These are phyloP conservation scores for Amanita fuliginea DNA, from an alignment of 768 basidiomycete species.

Conservation along the genomic window DNA sequence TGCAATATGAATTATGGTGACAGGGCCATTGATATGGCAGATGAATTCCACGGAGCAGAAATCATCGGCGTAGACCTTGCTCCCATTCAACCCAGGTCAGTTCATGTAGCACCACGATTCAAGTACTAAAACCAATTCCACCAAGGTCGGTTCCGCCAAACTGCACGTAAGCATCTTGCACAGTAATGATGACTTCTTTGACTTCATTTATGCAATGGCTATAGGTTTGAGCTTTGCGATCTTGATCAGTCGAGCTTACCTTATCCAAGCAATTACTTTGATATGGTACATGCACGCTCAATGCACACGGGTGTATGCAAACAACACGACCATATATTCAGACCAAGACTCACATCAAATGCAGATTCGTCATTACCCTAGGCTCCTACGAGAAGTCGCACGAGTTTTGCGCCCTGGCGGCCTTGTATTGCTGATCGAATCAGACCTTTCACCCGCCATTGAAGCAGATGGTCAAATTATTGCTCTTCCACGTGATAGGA, in stretches of 20 bases:
- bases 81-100: constrained; percentile 60
- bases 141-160: constrained; percentile 53
- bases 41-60: constrained; percentile 57
- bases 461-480: constrained; percentile 7
- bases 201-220: constrained; percentile 6
- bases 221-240: constrained; percentile 64
- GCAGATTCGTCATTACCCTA: constrained; percentile 53
- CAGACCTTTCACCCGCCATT: constrained; percentile 39
- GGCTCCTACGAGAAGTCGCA: constrained; percentile 47
- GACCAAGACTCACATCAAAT: neutral
- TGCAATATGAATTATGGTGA: constrained; percentile 5
- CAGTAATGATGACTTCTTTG: neutral
- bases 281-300: constrained; percentile 60
- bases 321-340: constrained; percentile 1
- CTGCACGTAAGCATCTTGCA: constrained; percentile 46
- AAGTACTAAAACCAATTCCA: neutral
- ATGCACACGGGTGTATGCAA: constrained; percentile 53
- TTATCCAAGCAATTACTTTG: constrained; percentile 52
- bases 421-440: constrained; percentile 55
- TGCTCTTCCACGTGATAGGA: constrained; percentile 7
- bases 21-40: constrained; percentile 67
- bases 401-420: constrained; percentile 65
- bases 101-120: constrained; percentile 1
- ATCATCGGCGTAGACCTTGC: constrained; percentile 64
- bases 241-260: constrained; percentile 50